Evolutionary conservation across 495 filamentous ascomycete species (phyloP).

Genomic region (Pseudevernia furfuracea): DNA sequence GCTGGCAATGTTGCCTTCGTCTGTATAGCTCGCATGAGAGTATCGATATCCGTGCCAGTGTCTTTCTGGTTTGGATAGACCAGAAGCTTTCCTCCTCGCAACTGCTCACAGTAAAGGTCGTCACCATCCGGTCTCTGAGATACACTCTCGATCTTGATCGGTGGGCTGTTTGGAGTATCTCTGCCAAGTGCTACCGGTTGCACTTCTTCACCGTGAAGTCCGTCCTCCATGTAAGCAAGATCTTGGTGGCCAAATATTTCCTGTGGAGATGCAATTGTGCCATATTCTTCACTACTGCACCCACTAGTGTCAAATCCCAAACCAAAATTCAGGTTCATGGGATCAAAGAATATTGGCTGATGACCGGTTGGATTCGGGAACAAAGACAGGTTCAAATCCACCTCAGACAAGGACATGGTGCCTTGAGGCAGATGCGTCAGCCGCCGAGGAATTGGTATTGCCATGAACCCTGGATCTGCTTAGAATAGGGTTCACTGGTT

Average conservation of each 20-base stretch:
- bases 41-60: constrained; percentile 71
- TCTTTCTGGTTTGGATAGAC: not conserved
- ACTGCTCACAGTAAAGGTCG: not conserved
- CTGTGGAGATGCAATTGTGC: constrained; percentile 16
- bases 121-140: not conserved
- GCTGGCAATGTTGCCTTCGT: constrained; percentile 47
- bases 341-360: constrained; percentile 4
- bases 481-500: not conserved
- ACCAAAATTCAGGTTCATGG: constrained; percentile 20
- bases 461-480: not conserved
- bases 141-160: constrained; percentile 14
- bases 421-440: constrained; percentile 5
- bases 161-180: not conserved
- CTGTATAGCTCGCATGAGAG: constrained; percentile 89
- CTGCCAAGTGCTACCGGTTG: not conserved
- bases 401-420: not conserved
- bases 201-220: not conserved
- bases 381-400: constrained; percentile 7
- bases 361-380: constrained; percentile 2
- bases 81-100: not conserved
- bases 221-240: constrained; percentile 4
- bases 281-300: not conserved
- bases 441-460: not conserved
- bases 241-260: constrained; percentile 20
- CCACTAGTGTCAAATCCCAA: constrained; percentile 6